Percentiles rank a stretch among this genome's conserved stretches.
phyloP scores from a whole-genome alignment of 768 basidiomycete genomes.

The Lactifluus piperatus region DNA sequence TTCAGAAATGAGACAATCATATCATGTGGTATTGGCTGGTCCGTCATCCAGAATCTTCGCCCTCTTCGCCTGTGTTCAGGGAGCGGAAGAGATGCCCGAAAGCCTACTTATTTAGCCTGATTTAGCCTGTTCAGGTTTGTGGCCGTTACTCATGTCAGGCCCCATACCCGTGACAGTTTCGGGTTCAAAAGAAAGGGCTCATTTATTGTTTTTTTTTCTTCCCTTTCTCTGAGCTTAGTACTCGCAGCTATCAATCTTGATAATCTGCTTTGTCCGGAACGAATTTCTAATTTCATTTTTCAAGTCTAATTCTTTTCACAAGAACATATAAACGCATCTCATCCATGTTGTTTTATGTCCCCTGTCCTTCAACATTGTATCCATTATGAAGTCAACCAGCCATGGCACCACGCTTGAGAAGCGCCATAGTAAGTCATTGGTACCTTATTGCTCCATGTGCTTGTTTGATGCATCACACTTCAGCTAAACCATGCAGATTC shows the following conservation, averaged over 20 bases:
- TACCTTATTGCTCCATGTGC: not conserved
- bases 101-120: not conserved
- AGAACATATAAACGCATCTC: constrained; percentile 16
- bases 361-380: not conserved
- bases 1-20: not conserved
- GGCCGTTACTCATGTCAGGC: constrained; percentile 2
- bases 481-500: constrained; percentile 19
- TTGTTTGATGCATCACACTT: not conserved
- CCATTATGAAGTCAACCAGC: constrained; percentile 3
- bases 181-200: not conserved
- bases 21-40: not conserved
- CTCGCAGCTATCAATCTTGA: constrained; percentile 12
- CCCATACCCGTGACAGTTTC: not conserved
- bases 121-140: not conserved
- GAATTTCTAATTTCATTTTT: constrained; percentile 17
- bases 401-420: not conserved
- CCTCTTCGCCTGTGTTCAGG: not conserved
- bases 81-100: not conserved
- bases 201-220: constrained; percentile 10
- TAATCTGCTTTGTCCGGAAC: constrained; percentile 12
- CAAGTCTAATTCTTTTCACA: constrained; percentile 8
- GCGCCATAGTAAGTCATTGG: constrained; percentile 14
- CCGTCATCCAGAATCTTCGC: not conserved
- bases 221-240: not conserved
- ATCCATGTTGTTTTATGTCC: not conserved